These are phyloP conservation scores for Plasmodium sp. DNA, from an alignment of 169 alveolate genomes.

Conservation along the genomic window DNA sequence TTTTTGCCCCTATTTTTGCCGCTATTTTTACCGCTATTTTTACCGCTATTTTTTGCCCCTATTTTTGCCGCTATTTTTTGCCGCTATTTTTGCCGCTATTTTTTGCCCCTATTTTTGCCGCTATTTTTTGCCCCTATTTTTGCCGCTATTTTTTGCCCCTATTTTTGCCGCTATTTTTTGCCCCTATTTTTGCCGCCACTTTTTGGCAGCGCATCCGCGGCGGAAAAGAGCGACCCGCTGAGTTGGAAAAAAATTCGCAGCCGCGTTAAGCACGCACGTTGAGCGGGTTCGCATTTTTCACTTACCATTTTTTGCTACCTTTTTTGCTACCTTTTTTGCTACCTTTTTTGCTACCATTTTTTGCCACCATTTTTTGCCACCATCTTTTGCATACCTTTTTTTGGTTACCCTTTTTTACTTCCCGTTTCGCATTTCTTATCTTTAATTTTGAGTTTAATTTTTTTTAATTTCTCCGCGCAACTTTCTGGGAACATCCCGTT, in stretches of 20 bases:
- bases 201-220: neutral
- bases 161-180: neutral
- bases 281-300: neutral
- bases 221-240: neutral
- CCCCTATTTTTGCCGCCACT: no score
- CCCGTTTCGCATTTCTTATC: neutral
- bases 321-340: neutral
- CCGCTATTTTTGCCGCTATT: neutral
- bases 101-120: neutral
- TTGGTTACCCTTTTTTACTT: neutral
- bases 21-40: no score
- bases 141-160: no score
- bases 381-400: neutral
- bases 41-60: no score
- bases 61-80: neutral
- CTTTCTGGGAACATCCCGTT: neutral
- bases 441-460: no score
- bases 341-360: neutral
- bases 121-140: neutral
- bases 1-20: neutral
- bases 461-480: neutral
- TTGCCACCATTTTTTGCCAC: neutral
- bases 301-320: neutral
- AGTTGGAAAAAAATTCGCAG: neutral
- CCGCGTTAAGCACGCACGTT: neutral